Conservation (phyloP, 768 basidiomycete genomes). For the Tephrocybe sp. region DNA sequence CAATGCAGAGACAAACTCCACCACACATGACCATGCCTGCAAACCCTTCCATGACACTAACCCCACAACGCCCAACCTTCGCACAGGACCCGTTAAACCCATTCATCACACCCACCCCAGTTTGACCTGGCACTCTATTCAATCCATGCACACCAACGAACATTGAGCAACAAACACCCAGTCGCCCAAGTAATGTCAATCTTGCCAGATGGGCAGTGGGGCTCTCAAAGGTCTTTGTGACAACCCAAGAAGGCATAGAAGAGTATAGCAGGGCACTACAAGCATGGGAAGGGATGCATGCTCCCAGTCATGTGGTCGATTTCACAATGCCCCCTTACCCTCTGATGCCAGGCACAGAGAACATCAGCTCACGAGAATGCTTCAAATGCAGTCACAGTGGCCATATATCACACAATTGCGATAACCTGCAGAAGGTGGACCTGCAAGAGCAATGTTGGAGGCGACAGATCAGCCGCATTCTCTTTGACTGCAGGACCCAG, state of each 20-base stretch:
- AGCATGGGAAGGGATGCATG: not conserved
- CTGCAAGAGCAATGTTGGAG: not conserved
- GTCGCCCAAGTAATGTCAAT: not conserved
- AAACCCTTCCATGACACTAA: not conserved
- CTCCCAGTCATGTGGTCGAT: not conserved
- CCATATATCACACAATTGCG: not conserved
- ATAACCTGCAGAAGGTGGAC: not conserved
- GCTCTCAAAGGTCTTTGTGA: not conserved
- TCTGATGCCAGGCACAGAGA: not conserved
- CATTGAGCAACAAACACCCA: not conserved
- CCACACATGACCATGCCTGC: not conserved
- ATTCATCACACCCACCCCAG: not conserved
- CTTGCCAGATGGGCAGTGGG: not conserved
- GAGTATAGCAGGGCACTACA: not conserved
- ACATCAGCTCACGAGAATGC: not conserved
- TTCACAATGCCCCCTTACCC: not conserved
- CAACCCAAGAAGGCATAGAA: not conserved
- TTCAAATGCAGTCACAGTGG: not conserved
- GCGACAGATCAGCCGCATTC: not conserved
- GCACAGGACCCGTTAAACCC: not conserved
- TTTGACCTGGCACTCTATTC: not conserved
- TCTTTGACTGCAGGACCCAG: not conserved
- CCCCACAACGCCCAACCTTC: not conserved
- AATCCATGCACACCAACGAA: not conserved
- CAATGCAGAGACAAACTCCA: not conserved